Percentiles rank a stretch among this genome's conserved stretches.
phyloP scores from a whole-genome alignment of 768 basidiomycete genomes.

The Candolleomyces aberdarensis region DNA sequence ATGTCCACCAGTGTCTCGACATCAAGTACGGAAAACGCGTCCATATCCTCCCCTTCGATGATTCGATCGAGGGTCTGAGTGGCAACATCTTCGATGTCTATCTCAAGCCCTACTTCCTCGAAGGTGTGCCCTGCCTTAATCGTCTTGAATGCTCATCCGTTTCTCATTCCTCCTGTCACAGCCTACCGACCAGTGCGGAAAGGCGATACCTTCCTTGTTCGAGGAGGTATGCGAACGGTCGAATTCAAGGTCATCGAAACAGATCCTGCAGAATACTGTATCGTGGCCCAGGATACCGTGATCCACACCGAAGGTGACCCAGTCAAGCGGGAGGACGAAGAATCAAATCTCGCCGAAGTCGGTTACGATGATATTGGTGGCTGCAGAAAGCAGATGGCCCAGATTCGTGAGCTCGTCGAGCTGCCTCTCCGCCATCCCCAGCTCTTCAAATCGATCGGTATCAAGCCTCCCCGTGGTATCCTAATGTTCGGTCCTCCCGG shows the following conservation, averaged over 20 bases:
- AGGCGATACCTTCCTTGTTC: slow-evolving; percentile 98
- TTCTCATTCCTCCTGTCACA: slow-evolving; percentile 17
- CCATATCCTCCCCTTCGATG: slow-evolving; percentile 96
- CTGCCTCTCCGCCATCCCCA: slow-evolving; percentile 97
- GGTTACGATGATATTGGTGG: slow-evolving; percentile 99
- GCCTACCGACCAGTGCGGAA: slow-evolving; percentile 95
- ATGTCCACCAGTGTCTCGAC: slow-evolving; percentile 93
- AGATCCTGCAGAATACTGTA: slow-evolving; percentile 97
- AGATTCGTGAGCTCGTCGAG: slow-evolving; percentile 98
- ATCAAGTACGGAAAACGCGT: slow-evolving; percentile 99
- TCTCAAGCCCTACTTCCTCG: slow-evolving; percentile 98
- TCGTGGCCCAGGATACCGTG: slow-evolving; percentile 98
- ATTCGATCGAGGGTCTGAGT: slow-evolving; percentile 95
- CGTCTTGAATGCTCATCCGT: not conserved
- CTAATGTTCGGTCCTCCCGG: slow-evolving; percentile 98
- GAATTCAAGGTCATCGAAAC: slow-evolving; percentile 99
- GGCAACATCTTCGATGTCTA: slow-evolving; percentile 99
- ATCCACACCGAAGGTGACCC: slow-evolving; percentile 99
- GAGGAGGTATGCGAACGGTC: slow-evolving; percentile 96
- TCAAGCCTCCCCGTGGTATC: slow-evolving; percentile 98
- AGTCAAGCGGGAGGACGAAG: slow-evolving; percentile 98
- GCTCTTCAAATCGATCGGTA: slow-evolving; percentile 99
- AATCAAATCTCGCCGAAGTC: slow-evolving; percentile 92
- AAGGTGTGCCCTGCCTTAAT: slow-evolving; percentile 49
- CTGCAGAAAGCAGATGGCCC: slow-evolving; percentile 99